Percentiles rank a stretch among this genome's conserved stretches.
phyloP scores from a whole-genome alignment of 768 basidiomycete genomes.

The Nidularia pulvinata region DNA sequence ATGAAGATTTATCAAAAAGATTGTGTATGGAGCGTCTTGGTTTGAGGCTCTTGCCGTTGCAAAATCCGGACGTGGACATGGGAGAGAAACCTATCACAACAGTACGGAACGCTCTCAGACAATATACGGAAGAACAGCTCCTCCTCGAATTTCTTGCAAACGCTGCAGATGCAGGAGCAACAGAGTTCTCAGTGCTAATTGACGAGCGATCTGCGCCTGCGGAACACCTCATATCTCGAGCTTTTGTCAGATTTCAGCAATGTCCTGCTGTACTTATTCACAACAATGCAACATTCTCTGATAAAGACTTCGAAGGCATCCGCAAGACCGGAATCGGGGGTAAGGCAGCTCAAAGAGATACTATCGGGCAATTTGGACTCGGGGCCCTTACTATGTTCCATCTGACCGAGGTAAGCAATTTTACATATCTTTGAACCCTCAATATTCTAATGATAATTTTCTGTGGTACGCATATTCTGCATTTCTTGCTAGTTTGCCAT shows the following conservation, averaged over 20 bases:
- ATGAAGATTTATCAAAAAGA: slow-evolving; percentile 21
- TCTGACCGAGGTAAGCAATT: slow-evolving; percentile 40
- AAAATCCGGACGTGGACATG: slow-evolving; percentile 32
- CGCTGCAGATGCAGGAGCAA: slow-evolving; percentile 47
- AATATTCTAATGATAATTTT: not conserved
- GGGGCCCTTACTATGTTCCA: slow-evolving; percentile 55
- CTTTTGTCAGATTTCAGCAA: slow-evolving; percentile 29
- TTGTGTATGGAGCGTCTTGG: slow-evolving; percentile 31
- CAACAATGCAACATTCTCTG: slow-evolving; percentile 39
- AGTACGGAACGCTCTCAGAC: slow-evolving; percentile 36
- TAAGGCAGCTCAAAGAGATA: slow-evolving; percentile 29
- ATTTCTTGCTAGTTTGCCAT: slow-evolving; percentile 21
- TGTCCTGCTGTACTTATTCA: slow-evolving; percentile 40
- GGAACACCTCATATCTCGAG: slow-evolving; percentile 22
- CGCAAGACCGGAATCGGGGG: slow-evolving; percentile 42
- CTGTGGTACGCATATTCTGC: not conserved
- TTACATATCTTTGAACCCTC: not conserved
- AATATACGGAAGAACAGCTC: slow-evolving; percentile 41
- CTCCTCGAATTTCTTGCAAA: slow-evolving; percentile 54
- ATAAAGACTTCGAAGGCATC: slow-evolving; percentile 45
- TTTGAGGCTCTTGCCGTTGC: slow-evolving; percentile 23
- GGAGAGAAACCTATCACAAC: slow-evolving; percentile 38
- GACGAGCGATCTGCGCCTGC: slow-evolving; percentile 20
- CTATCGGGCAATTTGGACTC: slow-evolving; percentile 51
- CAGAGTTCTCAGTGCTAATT: slow-evolving; percentile 35